Conservation (phyloP, 495 filamentous ascomycete species). For the Aspergillus conjunctus region DNA sequence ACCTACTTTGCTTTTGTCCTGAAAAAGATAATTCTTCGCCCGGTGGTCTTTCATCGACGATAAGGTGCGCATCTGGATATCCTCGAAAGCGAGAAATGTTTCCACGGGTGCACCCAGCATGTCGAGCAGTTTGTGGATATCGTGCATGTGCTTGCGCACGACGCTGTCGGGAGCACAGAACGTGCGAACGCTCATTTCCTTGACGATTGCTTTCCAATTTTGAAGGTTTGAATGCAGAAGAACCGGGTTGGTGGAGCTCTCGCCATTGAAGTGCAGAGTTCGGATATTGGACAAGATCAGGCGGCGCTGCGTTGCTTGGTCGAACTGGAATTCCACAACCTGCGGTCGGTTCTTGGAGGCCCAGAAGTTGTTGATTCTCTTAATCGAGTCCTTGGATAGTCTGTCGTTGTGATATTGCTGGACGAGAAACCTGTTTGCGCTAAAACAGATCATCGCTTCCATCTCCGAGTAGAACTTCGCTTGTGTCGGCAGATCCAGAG, state of each 20-base stretch:
- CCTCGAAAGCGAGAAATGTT: constrained; percentile 44
- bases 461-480: constrained; percentile 56
- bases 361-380: constrained; percentile 49
- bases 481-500: constrained; percentile 47
- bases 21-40: constrained; percentile 18
- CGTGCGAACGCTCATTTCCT: constrained; percentile 56
- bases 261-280: constrained; percentile 51
- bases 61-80: constrained; percentile 35
- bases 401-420: constrained; percentile 49
- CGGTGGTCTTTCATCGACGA: constrained; percentile 35
- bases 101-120: constrained; percentile 51
- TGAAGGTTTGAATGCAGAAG: constrained; percentile 50
- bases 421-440: constrained; percentile 53
- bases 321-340: constrained; percentile 59
- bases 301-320: constrained; percentile 57
- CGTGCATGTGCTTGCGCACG: constrained; percentile 56
- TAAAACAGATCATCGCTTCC: constrained; percentile 56
- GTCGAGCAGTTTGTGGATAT: constrained; percentile 54
- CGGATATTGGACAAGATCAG: constrained; percentile 54
- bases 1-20: background rate
- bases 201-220: constrained; percentile 53
- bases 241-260: constrained; percentile 40
- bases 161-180: constrained; percentile 57
- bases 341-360: constrained; percentile 52
- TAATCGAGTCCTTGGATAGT: constrained; percentile 50